phyloP scores from a whole-genome alignment of 495 filamentous ascomycete genomes.

The Penicillium riverlandense region DNA sequence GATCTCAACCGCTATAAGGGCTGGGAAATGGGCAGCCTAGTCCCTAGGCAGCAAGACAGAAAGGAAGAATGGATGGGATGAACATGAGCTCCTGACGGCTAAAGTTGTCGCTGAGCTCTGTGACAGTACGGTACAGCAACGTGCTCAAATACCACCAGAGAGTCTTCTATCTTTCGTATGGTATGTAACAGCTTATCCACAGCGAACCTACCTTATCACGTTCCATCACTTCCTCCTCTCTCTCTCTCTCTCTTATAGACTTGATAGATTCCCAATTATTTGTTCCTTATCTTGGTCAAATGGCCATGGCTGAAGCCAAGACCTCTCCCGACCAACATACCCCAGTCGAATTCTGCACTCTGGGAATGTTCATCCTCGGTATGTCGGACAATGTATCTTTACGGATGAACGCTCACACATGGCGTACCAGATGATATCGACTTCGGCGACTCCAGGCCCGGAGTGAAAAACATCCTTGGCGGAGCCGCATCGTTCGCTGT shows the following conservation, averaged over 20 bases:
- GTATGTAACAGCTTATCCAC: too few species aligned
- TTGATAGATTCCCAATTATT: background rate
- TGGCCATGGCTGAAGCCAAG: constrained; percentile 10
- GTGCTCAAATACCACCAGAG: too few species aligned
- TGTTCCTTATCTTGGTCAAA: background rate
- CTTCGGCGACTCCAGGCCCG: constrained; percentile 47
- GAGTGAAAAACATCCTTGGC: constrained; percentile 66
- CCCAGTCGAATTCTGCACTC: constrained; percentile 69
- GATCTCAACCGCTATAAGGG: background rate
- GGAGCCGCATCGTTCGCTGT: constrained; percentile 83
- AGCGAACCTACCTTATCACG: background rate
- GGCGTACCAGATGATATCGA: constrained; percentile 77
- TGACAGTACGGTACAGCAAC: too few species aligned
- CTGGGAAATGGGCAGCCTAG: background rate
- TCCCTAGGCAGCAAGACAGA: constrained; percentile 3
- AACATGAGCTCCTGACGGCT: constrained; percentile 13
- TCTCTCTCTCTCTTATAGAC: background rate
- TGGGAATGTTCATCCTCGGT: constrained; percentile 98
- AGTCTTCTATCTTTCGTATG: too few species aligned
- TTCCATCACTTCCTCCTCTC: constrained; percentile 1
- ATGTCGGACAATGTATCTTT: constrained; percentile 8
- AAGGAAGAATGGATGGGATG: background rate
- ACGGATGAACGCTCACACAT: constrained; percentile 12
- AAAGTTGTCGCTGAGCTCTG: too few species aligned
- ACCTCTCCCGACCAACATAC: background rate